phyloP scores from a whole-genome alignment of 345 rosid genomes.

The Citrus reticulata region DNA sequence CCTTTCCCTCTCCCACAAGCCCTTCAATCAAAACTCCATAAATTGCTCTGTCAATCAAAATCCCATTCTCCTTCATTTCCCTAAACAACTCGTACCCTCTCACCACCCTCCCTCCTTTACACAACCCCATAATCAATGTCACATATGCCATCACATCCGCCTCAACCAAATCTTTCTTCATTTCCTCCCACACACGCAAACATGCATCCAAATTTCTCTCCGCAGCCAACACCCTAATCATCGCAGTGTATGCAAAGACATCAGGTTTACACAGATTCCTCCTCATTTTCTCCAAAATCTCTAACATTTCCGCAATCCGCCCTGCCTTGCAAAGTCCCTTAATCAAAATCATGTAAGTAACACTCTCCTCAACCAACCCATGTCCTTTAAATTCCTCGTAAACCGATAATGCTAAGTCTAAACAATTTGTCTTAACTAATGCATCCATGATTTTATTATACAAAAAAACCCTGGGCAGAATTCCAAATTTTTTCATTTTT shows the following conservation, averaged over 20 bases:
- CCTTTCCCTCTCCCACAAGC: constrained; percentile 59
- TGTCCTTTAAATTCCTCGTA: constrained; percentile 74
- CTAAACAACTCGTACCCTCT: constrained; percentile 55
- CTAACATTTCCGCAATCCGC: constrained; percentile 52
- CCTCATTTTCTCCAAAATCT: constrained; percentile 68
- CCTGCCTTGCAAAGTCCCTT: constrained; percentile 81
- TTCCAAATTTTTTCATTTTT: constrained; percentile 83
- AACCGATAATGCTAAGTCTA: constrained; percentile 72
- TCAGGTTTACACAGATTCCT: constrained; percentile 68
- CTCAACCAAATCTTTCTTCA: constrained; percentile 58
- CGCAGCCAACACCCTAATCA: constrained; percentile 57
- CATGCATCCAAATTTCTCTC: constrained; percentile 70
- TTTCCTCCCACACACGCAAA: constrained; percentile 80
- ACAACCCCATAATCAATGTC: constrained; percentile 62
- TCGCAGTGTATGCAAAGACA: constrained; percentile 83
- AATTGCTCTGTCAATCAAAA: constrained; percentile 69
- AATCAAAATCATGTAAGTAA: constrained; percentile 71
- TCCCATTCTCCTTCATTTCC: constrained; percentile 70
- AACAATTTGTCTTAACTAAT: constrained; percentile 53
- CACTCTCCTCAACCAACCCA: constrained; percentile 69
- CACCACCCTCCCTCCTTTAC: constrained; percentile 54
- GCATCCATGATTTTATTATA: constrained; percentile 80
- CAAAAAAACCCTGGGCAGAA: constrained; percentile 68
- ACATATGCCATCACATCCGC: constrained; percentile 88
- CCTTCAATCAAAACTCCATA: constrained; percentile 67